These are phyloP conservation scores for Ziziphus jujuba DNA, from an alignment of 306 rosid species.

Conservation along the genomic window DNA sequence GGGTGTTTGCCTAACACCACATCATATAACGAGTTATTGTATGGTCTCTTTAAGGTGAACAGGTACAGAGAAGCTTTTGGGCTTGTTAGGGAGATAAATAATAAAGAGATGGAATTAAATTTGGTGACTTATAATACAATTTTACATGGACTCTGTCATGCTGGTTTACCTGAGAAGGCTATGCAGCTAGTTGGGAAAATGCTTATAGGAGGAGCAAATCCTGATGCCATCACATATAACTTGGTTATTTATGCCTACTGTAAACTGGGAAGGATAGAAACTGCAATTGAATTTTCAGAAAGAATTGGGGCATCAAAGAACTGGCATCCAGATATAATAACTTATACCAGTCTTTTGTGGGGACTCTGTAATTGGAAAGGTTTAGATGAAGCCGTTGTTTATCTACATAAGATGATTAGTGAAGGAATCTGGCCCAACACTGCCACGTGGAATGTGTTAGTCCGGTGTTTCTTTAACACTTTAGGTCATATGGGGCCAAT, in stretches of 20 bases:
- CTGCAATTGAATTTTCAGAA: constrained; percentile 56
- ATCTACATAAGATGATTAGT: constrained; percentile 64
- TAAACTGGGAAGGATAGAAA: constrained; percentile 61
- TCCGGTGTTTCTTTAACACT: constrained; percentile 65
- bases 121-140: constrained; percentile 71
- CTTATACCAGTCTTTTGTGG: constrained; percentile 65
- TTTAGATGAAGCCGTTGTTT: constrained; percentile 60
- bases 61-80: constrained; percentile 56
- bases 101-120: constrained; percentile 42
- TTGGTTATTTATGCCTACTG: constrained; percentile 51
- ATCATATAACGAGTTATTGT: constrained; percentile 72
- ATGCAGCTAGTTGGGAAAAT: constrained; percentile 67
- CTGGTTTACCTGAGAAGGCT: constrained; percentile 54
- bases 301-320: constrained; percentile 40
- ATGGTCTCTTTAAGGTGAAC: constrained; percentile 62
- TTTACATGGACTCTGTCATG: constrained; percentile 62
- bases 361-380: constrained; percentile 64
- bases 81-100: constrained; percentile 61
- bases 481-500: constrained; percentile 83
- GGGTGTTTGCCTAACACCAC: constrained; percentile 68
- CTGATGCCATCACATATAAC: constrained; percentile 61
- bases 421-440: constrained; percentile 62
- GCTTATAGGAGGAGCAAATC: constrained; percentile 57
- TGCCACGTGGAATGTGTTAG: constrained; percentile 71
- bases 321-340: constrained; percentile 65